Conservation (phyloP, 2,329 filamentous ascomycete genomes). For the Colletotrichum karsti region DNA sequence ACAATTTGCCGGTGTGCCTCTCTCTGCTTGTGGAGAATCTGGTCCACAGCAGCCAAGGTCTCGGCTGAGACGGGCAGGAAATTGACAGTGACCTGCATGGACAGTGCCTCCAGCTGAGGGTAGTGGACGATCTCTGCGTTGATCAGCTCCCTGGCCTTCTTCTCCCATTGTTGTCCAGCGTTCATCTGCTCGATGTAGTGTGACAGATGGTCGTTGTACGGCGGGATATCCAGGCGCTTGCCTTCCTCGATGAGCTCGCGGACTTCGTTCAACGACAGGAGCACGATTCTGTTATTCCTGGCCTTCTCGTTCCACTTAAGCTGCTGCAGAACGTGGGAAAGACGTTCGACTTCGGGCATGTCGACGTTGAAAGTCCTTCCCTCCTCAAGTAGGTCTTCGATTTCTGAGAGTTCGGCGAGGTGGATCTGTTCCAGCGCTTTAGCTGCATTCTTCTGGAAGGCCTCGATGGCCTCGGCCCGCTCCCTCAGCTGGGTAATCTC, state of each 20-base stretch:
- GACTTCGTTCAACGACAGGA: conserved; percentile 81
- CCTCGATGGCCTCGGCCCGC: conserved; percentile 83
- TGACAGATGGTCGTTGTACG: conserved; percentile 81
- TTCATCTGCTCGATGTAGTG: conserved; percentile 80
- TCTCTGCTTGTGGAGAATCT: conserved; percentile 93
- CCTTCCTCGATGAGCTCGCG: conserved; percentile 81
- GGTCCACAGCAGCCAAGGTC: conserved; percentile 84
- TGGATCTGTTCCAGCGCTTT: conserved; percentile 73
- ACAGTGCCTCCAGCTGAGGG: conserved; percentile 91
- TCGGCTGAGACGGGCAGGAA: conserved; percentile 83
- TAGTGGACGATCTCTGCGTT: conserved; percentile 92
- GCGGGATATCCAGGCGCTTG: conserved; percentile 78
- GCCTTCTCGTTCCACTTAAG: conserved; percentile 89
- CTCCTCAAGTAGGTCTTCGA: conserved; percentile 91
- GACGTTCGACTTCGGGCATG: conserved; percentile 84
- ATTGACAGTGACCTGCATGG: conserved; percentile 76
- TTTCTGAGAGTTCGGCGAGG: conserved; percentile 72
- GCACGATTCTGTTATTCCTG: conserved; percentile 67
- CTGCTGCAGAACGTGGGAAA: conserved; percentile 84
- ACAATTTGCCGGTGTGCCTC: conserved; percentile 92
- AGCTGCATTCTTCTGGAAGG: conserved; percentile 82
- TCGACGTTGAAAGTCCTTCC: conserved; percentile 92
- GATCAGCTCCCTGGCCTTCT: conserved; percentile 91
- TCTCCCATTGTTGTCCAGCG: conserved; percentile 88
- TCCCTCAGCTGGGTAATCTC: conserved; percentile 89